A percentile compares a stretch with the other conserved stretches of the same genome.
Evolutionary conservation across 441 rosid genomes (phyloP).

Genomic region (Eugenia klotzschiana): DNA sequence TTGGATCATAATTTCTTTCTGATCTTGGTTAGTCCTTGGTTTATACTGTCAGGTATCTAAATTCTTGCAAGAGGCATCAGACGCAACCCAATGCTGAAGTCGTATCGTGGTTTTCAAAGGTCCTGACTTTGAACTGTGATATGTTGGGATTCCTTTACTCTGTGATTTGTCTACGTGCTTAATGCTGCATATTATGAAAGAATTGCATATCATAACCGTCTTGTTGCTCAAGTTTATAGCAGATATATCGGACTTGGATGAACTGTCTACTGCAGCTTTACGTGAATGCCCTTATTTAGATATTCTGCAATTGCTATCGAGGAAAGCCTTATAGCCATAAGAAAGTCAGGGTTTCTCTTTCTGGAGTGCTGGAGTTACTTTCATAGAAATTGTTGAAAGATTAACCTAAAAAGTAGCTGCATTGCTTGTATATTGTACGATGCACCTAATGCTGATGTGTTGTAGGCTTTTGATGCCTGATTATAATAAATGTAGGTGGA

Average conservation of each 20-base stretch:
- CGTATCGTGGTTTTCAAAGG: constrained; percentile 31
- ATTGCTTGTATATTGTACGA: not conserved
- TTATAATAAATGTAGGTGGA: not conserved
- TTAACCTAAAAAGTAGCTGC: not conserved
- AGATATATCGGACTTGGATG: not conserved
- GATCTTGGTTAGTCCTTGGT: not conserved
- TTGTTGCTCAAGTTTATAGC: not conserved
- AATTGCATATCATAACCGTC: not conserved
- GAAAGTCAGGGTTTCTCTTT: not conserved
- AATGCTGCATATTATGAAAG: not conserved
- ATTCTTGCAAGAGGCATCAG: constrained; percentile 26
- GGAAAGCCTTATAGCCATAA: not conserved
- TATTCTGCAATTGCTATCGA: not conserved
- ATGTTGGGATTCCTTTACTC: not conserved
- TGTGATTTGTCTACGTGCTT: not conserved
- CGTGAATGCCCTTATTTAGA: not conserved
- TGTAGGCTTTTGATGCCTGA: not conserved
- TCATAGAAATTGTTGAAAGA: not conserved
- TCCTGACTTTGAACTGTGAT: not conserved
- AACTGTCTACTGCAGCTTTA: not conserved
- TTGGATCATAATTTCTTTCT: not conserved
- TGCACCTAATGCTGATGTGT: not conserved
- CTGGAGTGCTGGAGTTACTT: not conserved
- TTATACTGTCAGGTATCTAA: constrained; percentile 16
- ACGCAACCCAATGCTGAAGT: constrained; percentile 20